A percentile compares a stretch with the other conserved stretches of the same genome.
These are phyloP conservation scores for Barbatosphaeria neglecta DNA, from an alignment of 495 filamentous ascomycete genomes.

Conservation along the genomic window DNA sequence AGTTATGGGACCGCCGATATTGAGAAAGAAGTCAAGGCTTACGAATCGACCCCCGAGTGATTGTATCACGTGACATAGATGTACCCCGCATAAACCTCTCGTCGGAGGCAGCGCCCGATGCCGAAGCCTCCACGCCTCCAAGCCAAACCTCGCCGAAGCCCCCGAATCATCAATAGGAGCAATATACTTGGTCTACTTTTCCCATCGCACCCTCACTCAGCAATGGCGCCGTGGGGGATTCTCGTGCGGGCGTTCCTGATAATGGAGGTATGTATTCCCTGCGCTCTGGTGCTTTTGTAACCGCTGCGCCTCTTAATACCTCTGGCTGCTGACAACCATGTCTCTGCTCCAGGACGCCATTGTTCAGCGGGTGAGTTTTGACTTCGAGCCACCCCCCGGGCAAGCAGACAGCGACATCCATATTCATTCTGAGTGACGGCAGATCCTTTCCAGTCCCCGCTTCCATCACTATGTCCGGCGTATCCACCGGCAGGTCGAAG, in stretches of 20 bases:
- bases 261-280: neutral
- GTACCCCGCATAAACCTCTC: too few relatives aligned
- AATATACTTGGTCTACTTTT: too few relatives aligned
- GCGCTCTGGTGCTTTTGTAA: neutral
- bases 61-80: too few relatives aligned
- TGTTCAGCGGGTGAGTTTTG: slow-evolving; percentile 13
- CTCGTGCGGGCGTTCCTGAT: neutral
- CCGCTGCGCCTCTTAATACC: neutral
- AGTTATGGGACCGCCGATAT: too few relatives aligned
- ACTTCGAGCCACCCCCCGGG: neutral
- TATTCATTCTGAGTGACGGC: neutral
- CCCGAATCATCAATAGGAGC: too few relatives aligned
- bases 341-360: slow-evolving; percentile 13
- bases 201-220: too few relatives aligned
- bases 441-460: slow-evolving; percentile 23
- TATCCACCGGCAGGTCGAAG: slow-evolving; percentile 26
- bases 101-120: too few relatives aligned
- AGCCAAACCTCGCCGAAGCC: too few relatives aligned
- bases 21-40: too few relatives aligned
- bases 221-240: neutral
- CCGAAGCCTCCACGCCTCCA: too few relatives aligned
- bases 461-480: slow-evolving; percentile 30
- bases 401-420: neutral
- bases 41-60: too few relatives aligned
- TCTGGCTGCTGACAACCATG: neutral